Percentiles rank a stretch among this genome's conserved stretches.
Evolutionary conservation across 75 land plant genomes (phyloP).

Genomic region (Selaginella tamariscina): DNA sequence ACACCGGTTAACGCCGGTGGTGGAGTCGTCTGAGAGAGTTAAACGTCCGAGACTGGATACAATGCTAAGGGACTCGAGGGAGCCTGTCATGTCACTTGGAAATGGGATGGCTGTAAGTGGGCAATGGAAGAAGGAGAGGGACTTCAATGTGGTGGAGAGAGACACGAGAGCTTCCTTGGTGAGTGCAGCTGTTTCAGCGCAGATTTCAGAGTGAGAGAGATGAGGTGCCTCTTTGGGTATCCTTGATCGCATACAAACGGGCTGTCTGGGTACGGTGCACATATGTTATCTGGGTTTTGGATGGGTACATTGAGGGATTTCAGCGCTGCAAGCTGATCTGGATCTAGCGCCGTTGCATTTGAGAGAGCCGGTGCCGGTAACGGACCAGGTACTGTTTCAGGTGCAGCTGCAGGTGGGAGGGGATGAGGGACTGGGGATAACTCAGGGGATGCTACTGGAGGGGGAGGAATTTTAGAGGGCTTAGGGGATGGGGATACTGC

Average conservation of each 20-base stretch:
- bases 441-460: too few species aligned
- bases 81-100: background rate
- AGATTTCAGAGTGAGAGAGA: background rate
- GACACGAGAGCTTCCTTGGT: background rate
- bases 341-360: background rate
- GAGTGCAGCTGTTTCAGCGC: background rate
- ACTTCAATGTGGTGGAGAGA: slow-evolving; percentile 6
- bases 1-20: background rate
- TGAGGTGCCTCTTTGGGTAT: background rate
- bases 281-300: background rate
- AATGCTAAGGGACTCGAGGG: background rate
- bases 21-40: background rate
- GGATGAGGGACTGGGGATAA: too few species aligned
- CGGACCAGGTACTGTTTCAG: too few species aligned
- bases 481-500: too few species aligned
- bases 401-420: too few species aligned
- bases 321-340: background rate
- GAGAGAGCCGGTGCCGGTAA: too few species aligned
- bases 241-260: background rate
- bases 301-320: background rate
- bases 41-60: background rate
- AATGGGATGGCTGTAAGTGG: background rate
- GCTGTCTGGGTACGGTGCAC: background rate
- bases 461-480: too few species aligned
- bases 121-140: slow-evolving; percentile 12